Evolutionary conservation across 208 protist genomes (phyloP).

Genomic region (Acanthamoeba royreba): DNA sequence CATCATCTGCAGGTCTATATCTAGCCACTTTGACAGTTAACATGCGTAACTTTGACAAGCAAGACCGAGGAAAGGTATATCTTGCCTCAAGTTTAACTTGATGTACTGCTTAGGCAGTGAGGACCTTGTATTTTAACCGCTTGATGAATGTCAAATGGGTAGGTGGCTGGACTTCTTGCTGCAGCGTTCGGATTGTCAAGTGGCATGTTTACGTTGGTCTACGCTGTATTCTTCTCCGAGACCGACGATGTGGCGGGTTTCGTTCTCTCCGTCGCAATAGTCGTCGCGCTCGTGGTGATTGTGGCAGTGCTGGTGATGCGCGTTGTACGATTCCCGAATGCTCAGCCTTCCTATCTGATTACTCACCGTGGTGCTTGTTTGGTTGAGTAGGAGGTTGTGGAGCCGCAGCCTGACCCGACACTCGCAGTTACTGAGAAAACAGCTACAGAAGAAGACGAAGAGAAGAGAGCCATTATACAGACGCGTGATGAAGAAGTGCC

Average conservation of each 20-base stretch:
- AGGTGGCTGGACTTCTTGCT: background rate
- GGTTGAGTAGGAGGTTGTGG: background rate
- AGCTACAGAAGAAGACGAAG: background rate
- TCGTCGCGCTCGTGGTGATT: background rate
- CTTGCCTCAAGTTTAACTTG: background rate
- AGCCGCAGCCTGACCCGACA: background rate
- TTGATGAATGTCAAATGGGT: background rate
- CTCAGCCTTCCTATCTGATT: background rate
- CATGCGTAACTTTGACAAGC: conserved; percentile 4
- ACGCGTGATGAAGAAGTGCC: background rate
- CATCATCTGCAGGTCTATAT: background rate
- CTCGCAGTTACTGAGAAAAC: background rate
- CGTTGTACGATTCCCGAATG: background rate
- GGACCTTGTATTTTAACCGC: background rate
- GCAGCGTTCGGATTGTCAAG: background rate
- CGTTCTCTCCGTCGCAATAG: background rate
- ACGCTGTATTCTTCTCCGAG: conserved; percentile 4
- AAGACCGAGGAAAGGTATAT: background rate
- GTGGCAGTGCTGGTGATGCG: conserved; percentile 5
- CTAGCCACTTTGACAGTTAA: background rate
- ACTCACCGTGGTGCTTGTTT: background rate
- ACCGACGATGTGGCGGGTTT: background rate
- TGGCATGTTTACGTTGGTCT: background rate
- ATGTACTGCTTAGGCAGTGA: too few relatives aligned
- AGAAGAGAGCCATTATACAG: background rate